phyloP scores from a whole-genome alignment of 306 rosid species.

The Ziziphus jujuba region DNA sequence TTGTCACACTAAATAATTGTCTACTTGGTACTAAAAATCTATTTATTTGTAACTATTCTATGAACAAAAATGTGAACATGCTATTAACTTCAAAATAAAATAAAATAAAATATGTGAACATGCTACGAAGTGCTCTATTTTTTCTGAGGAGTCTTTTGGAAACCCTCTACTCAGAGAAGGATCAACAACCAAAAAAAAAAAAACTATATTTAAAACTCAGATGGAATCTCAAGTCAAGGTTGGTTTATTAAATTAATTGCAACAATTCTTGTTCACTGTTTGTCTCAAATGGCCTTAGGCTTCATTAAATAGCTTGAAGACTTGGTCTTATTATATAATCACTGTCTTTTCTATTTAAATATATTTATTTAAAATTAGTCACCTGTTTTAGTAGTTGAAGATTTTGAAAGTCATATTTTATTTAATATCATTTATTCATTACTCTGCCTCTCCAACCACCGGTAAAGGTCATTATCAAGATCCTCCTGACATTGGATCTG shows the following conservation, averaged over 20 bases:
- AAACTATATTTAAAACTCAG: conserved; percentile 13
- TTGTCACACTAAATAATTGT: not conserved
- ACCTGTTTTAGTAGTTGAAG: conserved; percentile 1
- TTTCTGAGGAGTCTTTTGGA: not conserved
- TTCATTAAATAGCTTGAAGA: conserved; percentile 22
- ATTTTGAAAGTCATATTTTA: not conserved
- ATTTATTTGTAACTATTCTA: not conserved
- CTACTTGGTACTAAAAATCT: not conserved
- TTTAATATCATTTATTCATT: no score
- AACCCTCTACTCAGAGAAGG: not conserved
- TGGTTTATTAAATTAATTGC: conserved; percentile 17
- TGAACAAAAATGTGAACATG: not conserved
- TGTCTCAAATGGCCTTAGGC: conserved; percentile 3
- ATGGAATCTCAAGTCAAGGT: conserved; percentile 27
- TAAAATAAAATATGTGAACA: not conserved
- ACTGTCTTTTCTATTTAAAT: conserved; percentile 12
- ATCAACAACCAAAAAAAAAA: conserved; percentile 14
- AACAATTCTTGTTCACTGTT: not conserved
- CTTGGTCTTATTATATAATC: not conserved
- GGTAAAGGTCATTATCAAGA: not conserved
- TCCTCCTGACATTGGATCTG: not conserved
- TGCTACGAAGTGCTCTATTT: conserved; percentile 11
- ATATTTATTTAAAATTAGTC: conserved; percentile 10
- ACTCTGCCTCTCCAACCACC: not conserved
- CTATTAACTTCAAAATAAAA: no score